These are phyloP conservation scores for Vitis rotundifolia DNA, from an alignment of 164 flowering plant species.

Conservation along the genomic window DNA sequence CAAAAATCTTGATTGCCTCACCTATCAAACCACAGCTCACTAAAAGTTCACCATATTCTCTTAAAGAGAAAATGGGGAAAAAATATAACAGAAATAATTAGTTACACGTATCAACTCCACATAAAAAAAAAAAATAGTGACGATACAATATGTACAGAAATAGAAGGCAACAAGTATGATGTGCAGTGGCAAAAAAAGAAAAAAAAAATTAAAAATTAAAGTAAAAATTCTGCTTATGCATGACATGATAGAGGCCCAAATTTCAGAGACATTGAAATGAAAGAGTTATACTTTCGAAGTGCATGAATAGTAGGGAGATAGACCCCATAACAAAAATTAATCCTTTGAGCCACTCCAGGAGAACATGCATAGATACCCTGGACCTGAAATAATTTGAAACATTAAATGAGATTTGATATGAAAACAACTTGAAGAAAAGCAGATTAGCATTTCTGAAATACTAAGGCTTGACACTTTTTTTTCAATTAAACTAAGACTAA, in stretches of 20 bases:
- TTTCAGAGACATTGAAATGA: not conserved
- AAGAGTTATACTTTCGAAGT: constrained; percentile 58
- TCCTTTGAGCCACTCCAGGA: constrained; percentile 62
- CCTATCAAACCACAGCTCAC: constrained; percentile 84
- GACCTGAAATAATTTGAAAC: constrained; percentile 47
- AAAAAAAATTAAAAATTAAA: not conserved
- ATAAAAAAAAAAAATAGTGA: not conserved
- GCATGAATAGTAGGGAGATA: constrained; percentile 71
- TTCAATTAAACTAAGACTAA: too few relatives aligned
- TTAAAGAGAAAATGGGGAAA: constrained; percentile 17
- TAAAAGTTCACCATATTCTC: constrained; percentile 87
- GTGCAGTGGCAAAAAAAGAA: not conserved
- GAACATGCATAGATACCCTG: constrained; percentile 41
- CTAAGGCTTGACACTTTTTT: too few relatives aligned
- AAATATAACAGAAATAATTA: not conserved
- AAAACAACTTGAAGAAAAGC: not conserved
- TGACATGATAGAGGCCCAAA: not conserved
- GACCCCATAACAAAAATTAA: constrained; percentile 58
- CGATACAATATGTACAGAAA: not conserved
- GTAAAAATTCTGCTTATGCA: not conserved
- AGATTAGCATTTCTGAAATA: too few relatives aligned
- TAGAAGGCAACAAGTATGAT: not conserved
- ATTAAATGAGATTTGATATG: not conserved
- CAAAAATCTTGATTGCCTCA: constrained; percentile 82
- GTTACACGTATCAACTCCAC: not conserved